Base-by-base conservation (phyloP, 2,329 filamentous ascomycete species). In the Penicillium aurantiogriseum region DNA sequence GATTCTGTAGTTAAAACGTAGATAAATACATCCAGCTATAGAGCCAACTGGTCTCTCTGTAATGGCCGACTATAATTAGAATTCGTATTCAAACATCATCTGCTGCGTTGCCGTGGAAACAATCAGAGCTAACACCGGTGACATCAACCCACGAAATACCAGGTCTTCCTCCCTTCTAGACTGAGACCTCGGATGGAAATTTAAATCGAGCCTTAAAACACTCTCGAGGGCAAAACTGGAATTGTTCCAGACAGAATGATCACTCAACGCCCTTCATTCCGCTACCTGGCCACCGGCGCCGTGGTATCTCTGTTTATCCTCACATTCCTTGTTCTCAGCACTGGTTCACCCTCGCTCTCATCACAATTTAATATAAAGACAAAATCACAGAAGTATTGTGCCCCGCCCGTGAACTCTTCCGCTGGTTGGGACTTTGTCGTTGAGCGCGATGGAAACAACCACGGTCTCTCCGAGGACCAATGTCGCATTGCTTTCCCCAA, bases 401-500 rank as follows among this genome's bases (percentile, higher is more conserved):
- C 40, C 13, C 50, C 54, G 17, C 23, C 54, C 21, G 42, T 43
- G 8, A 47, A 43, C 27, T 39, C 35, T n/a, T 49, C 46, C 1
- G 50, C 40, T 0, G 38, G 33, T 4, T 77, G 74, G 74, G 63
- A 70, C n/a, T 77, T 76, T 61, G 19, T 60, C 1, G 61, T 66
- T 6, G 56, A 63, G 46, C 69, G 70, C 13, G 74, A 77, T 63
- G 74, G 62, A 13, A 62, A 74, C 56, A 70, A 76, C 46, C 71
- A 76, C 50, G 74, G 72, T 3, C 59, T 77, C 25, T 72, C 67
- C 17, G 64, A 70, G 21, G 66, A 64, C 35, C 74, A 76, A 51
- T 77, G 75, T 45, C 67, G 63, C n/a, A 54, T 56, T n/a, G 75
- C 75, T n/a, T 77, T 77, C 42, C 75, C 75, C 2, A 75, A 74